Base-by-base conservation (phyloP, 306 rosid genomes). In the Glycine latifolia region DNA sequence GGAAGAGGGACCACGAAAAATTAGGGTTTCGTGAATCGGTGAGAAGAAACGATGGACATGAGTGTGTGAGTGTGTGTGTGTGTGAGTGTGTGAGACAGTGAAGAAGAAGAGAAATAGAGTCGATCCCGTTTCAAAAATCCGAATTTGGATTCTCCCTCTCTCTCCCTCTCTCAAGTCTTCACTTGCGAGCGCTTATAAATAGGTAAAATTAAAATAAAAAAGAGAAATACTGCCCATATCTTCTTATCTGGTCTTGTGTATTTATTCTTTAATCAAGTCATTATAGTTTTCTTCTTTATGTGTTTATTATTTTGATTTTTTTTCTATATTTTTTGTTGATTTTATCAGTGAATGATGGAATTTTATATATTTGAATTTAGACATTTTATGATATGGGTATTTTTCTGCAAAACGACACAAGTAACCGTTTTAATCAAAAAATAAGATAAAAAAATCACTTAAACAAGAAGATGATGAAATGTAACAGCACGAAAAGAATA, bases 121-220 rank as follows among this genome's bases (percentile, higher is more conserved):
- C 78, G 83, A 80, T 80, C 79, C 55, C 66, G 83, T 80, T 52
- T 81, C 84, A 81, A 81, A 80, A 50, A 7, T 79, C 52, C 48
- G 70, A 72, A 80, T 43, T 60, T 47, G 48, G 56, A 72, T 72
- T 4, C 9, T 26, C 67, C 0, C 7, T 39, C 6, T 39, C 41
- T 39, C 5, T 39, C n/a, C 43, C 31, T 26, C 31, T 26, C 31
- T 65, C 49, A 6, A 5, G 17, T 15, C 61, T 26, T 6, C 71
- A 3, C 31, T 39, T 33, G 10, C 31, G 31, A 26, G 31, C 2
- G 20, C 46, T 26, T 13, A 13, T 11, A 62, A 11, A 41, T 67
- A 4, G 3, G 20, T 8, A 14, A 26, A n/a, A 67, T 67, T 41
- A 41, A 67, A 41, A 41, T 41, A n/a, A 26, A 26, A n/a, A 26